Evolutionary conservation across 1,284 basidiomycete genomes (phyloP).

Genomic region (Ganoderma leucocontextum): DNA sequence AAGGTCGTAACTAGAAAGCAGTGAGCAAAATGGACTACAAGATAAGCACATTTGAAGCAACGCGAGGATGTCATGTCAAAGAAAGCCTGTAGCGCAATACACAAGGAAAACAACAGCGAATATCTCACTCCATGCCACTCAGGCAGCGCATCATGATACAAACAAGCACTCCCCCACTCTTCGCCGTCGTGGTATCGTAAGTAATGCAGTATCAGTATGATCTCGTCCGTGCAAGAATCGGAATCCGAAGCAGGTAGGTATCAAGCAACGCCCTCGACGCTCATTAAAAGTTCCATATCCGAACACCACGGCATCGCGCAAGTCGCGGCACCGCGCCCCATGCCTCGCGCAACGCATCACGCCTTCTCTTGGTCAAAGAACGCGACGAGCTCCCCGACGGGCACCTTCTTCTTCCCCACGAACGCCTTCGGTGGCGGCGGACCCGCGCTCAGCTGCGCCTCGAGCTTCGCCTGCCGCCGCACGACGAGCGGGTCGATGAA

Average conservation of each 20-base stretch:
- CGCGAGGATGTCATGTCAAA: constrained; percentile 7
- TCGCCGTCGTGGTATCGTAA: not conserved
- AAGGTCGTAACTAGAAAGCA: constrained; percentile 22
- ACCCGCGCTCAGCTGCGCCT: constrained; percentile 51
- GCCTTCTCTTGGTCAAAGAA: constrained; percentile 78
- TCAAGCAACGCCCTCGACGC: not conserved
- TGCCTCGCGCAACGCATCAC: constrained; percentile 3
- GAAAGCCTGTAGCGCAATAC: constrained; percentile 15
- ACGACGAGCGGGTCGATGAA: constrained; percentile 80
- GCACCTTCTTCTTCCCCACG: constrained; percentile 65
- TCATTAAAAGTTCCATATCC: constrained; percentile 3
- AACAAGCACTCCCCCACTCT: not conserved
- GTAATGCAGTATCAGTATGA: not conserved
- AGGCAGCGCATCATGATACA: not conserved
- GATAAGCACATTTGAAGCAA: constrained; percentile 22
- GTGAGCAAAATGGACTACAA: constrained; percentile 13
- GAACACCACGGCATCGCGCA: not conserved
- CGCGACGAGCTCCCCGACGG: constrained; percentile 79
- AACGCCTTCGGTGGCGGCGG: constrained; percentile 44
- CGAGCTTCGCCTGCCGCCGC: constrained; percentile 63
- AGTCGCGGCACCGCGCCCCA: too few species aligned
- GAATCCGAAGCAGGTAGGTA: constrained; percentile 6
- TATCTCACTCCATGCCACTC: not conserved
- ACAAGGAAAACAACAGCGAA: constrained; percentile 9
- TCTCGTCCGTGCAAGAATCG: constrained; percentile 3